Conservation (phyloP, 176 grass and related monocot species). For the Zoysia japonica region DNA sequence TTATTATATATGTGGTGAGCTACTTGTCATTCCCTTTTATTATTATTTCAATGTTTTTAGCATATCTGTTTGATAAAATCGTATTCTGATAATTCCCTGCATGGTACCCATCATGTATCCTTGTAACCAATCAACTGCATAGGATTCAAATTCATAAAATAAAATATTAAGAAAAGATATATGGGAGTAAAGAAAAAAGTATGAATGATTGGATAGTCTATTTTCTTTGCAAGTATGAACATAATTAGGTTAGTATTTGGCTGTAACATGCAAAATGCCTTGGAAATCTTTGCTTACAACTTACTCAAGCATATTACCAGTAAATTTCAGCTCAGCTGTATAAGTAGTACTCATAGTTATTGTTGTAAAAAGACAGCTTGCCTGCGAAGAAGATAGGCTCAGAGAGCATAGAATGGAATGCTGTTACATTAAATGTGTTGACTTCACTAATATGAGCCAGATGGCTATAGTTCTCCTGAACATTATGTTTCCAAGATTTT, state of each 20-base stretch:
- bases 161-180: not conserved
- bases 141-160: constrained; percentile 1
- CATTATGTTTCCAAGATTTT: not conserved
- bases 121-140: constrained; percentile 4
- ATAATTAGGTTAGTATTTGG: not conserved
- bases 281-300: constrained; percentile 1
- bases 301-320: not conserved
- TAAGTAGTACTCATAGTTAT: not conserved
- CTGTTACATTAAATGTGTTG: not conserved
- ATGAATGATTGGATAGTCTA: not conserved
- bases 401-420: not conserved
- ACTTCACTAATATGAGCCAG: not conserved
- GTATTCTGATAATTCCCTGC: constrained; percentile 7
- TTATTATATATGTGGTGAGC: constrained; percentile 99
- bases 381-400: not conserved
- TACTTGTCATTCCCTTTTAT: constrained; percentile 31
- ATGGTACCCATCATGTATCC: not conserved
- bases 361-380: not conserved
- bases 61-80: constrained; percentile 1
- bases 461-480: not conserved
- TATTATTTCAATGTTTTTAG: constrained; percentile 24
- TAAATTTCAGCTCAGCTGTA: not conserved
- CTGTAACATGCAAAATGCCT: not conserved
- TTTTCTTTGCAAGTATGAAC: not conserved
- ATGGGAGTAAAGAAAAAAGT: not conserved